Percentiles rank a stretch among this genome's conserved stretches.
phyloP scores from a whole-genome alignment of 305 asterid species.

The Striga hermonthica region DNA sequence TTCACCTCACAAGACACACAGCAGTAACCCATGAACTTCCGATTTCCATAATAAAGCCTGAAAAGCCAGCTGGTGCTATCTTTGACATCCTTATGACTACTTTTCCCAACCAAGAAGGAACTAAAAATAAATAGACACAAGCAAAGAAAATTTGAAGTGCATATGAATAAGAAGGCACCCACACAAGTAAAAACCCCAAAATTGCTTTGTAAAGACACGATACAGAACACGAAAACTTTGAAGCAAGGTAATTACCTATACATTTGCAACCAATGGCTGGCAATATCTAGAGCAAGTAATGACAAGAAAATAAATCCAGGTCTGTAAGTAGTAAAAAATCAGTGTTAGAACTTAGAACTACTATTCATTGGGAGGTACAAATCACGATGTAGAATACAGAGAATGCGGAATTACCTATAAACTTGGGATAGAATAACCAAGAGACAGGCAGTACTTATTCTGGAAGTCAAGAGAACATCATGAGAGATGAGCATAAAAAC shows the following conservation, averaged over 20 bases:
- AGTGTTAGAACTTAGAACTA: conserved; percentile 32
- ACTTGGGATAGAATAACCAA: conserved; percentile 96
- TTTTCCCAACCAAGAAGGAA: conserved; percentile 83
- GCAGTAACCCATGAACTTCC: conserved; percentile 86
- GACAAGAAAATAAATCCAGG: conserved; percentile 56
- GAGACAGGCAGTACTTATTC: conserved; percentile 96
- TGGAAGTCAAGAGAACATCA: conserved; percentile 37
- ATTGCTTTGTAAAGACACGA: background rate
- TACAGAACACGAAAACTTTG: conserved; percentile 6
- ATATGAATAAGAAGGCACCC: conserved; percentile 24
- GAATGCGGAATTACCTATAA: conserved; percentile 53
- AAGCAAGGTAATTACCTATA: conserved; percentile 57
- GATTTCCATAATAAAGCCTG: conserved; percentile 76
- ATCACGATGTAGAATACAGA: conserved; percentile 11
- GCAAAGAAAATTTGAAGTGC: conserved; percentile 13
- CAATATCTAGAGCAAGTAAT: conserved; percentile 84
- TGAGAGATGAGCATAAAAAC: conserved; percentile 27
- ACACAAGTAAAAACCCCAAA: background rate
- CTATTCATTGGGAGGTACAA: conserved; percentile 16
- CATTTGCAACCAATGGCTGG: conserved; percentile 99
- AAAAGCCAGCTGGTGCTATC: conserved; percentile 89
- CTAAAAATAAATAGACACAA: conserved; percentile 38
- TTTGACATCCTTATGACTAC: conserved; percentile 89
- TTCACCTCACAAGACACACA: conserved; percentile 94
- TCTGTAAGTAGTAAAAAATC: conserved; percentile 34